Conservation (phyloP, 1,284 basidiomycete genomes). For the Heterobasidion irregulare region DNA sequence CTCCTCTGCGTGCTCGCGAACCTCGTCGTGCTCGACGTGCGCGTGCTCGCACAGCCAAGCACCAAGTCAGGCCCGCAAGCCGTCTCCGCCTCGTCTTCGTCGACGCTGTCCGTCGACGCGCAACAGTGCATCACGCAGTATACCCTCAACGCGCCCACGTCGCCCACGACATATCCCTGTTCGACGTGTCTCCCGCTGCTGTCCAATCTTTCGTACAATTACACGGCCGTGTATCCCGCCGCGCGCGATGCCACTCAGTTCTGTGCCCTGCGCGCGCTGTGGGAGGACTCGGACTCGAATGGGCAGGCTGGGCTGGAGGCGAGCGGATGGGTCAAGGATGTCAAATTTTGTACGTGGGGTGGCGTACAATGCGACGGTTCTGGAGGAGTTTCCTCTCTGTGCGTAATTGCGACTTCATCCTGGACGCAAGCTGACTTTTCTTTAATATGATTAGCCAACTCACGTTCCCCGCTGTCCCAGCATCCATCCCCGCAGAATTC, state of each 20-base stretch:
- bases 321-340: constrained; percentile 39
- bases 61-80: constrained; percentile 4
- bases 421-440: neutral
- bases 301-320: constrained; percentile 31
- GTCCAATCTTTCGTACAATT: constrained; percentile 28
- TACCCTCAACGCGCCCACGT: constrained; percentile 34
- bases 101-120: constrained; percentile 27
- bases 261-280: constrained; percentile 40
- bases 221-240: constrained; percentile 21
- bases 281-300: constrained; percentile 30
- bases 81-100: constrained; percentile 12
- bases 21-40: constrained; percentile 29
- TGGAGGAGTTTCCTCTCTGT: constrained; percentile 37
- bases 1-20: constrained; percentile 36
- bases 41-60: constrained; percentile 17
- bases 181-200: constrained; percentile 36
- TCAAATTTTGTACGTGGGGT: constrained; percentile 39
- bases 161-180: constrained; percentile 38
- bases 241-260: constrained; percentile 33
- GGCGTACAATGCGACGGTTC: constrained; percentile 36
- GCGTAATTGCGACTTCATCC: constrained; percentile 13
- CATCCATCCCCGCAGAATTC: constrained; percentile 33
- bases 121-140: constrained; percentile 40
- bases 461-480: constrained; percentile 38
- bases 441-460: constrained; percentile 24